phyloP scores from a whole-genome alignment of 495 filamentous ascomycete genomes.

The Neurospora sp. region DNA sequence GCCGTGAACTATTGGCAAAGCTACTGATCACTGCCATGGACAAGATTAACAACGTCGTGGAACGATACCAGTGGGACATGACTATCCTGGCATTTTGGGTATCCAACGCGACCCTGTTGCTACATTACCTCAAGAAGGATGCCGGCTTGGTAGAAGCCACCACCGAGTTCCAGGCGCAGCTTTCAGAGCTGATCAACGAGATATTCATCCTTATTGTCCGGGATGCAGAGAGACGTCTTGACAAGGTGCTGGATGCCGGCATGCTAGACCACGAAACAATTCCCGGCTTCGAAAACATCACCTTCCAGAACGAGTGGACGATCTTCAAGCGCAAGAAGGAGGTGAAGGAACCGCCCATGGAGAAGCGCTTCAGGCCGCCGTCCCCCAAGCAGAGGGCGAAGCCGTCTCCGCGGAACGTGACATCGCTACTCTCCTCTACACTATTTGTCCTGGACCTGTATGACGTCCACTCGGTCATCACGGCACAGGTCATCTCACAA shows the following conservation, averaged over 20 bases:
- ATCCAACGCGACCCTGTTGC: conserved; percentile 86
- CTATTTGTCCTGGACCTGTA: conserved; percentile 97
- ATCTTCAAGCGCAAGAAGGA: conserved; percentile 85
- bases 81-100: conserved; percentile 98
- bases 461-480: conserved; percentile 96
- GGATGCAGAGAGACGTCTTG: conserved; percentile 94
- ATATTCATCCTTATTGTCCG: conserved; percentile 98
- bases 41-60: conserved; percentile 93
- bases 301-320: conserved; percentile 97
- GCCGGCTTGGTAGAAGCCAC: conserved; percentile 71
- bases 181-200: conserved; percentile 93
- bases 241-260: conserved; percentile 83
- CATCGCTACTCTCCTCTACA: conserved; percentile 91
- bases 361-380: conserved; percentile 85
- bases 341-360: conserved; percentile 73
- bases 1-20: conserved; percentile 67
- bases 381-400: conserved; percentile 92
- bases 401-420: conserved; percentile 86
- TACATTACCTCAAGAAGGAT: conserved; percentile 97
- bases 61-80: conserved; percentile 97
- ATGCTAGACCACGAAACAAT: conserved; percentile 99
- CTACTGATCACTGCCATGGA: conserved; percentile 83
- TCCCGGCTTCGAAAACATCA: conserved; percentile 89
- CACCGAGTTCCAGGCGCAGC: conserved; percentile 79
- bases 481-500: conserved; percentile 82